Percentiles rank a stretch among this genome's conserved stretches.
Evolutionary conservation across 2,329 filamentous ascomycete genomes (phyloP).

Genomic region (Calonectria montana): DNA sequence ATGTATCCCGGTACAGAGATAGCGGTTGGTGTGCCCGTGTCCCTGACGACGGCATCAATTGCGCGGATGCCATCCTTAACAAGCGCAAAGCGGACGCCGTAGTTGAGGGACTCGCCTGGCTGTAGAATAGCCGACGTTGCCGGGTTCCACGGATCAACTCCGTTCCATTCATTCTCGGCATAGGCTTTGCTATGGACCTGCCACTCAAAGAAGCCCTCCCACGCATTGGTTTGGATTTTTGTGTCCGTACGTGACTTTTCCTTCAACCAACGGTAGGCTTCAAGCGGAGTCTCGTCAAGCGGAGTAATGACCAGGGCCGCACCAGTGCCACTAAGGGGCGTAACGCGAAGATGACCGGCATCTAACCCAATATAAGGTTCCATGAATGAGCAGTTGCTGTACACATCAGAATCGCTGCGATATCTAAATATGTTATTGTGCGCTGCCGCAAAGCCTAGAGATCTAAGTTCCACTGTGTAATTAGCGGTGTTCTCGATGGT

Average conservation of each 20-base stretch:
- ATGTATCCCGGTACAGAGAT: conserved; percentile 67
- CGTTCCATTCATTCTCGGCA: conserved; percentile 66
- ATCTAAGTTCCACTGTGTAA: conserved; percentile 62
- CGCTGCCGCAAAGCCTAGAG: conserved; percentile 67
- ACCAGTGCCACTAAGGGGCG: conserved; percentile 63
- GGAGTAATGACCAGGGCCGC: conserved; percentile 66
- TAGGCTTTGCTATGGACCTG: conserved; percentile 65
- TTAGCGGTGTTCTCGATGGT: conserved; percentile 59
- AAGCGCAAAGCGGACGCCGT: conserved; percentile 64
- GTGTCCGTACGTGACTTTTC: conserved; percentile 56
- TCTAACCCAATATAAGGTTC: conserved; percentile 72
- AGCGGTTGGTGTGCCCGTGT: conserved; percentile 59
- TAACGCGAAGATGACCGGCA: conserved; percentile 66
- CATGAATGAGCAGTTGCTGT: conserved; percentile 62
- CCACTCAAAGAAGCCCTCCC: conserved; percentile 72
- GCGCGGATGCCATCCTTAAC: conserved; percentile 55
- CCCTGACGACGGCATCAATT: conserved; percentile 59
- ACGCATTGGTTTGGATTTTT: conserved; percentile 63
- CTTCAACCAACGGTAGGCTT: conserved; percentile 65
- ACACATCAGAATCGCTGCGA: conserved; percentile 59
- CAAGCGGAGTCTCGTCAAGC: conserved; percentile 57
- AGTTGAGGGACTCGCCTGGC: conserved; percentile 56
- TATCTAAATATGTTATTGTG: conserved; percentile 72
- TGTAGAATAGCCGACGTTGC: conserved; percentile 59
- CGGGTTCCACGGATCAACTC: conserved; percentile 63